Conservation (phyloP, 2,329 filamentous ascomycete species). For the Verticillium zaregamsianum region DNA sequence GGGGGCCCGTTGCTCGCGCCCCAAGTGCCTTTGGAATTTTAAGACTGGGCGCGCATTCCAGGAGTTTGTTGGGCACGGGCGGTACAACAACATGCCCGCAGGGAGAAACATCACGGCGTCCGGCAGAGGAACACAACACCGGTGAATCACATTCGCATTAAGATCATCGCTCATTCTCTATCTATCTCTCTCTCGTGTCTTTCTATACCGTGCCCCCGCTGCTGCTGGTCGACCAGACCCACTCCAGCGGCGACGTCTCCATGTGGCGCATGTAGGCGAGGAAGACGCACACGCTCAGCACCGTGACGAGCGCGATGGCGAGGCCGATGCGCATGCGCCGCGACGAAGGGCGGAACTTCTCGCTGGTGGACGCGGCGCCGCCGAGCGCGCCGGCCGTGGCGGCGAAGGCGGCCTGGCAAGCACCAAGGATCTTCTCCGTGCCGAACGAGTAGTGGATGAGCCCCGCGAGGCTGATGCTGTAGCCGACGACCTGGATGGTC, state of each 20-base stretch:
- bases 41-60: too few relatives aligned
- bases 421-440: slow-evolving; percentile 6
- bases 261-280: neutral
- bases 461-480: slow-evolving; percentile 49
- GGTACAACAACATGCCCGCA: neutral
- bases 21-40: too few relatives aligned
- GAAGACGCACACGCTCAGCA: neutral
- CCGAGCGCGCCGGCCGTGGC: neutral
- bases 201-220: neutral
- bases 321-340: neutral
- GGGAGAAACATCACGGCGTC: neutral
- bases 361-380: neutral
- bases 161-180: neutral
- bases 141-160: neutral
- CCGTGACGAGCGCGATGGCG: neutral
- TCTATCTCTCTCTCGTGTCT: too few relatives aligned
- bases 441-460: neutral
- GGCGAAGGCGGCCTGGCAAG: neutral
- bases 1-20: too few relatives aligned
- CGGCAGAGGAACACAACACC: neutral
- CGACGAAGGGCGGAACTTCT: neutral
- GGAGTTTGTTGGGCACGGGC: too few relatives aligned
- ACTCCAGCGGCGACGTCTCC: neutral
- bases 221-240: neutral
- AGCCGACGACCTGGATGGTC: slow-evolving; percentile 74